Evolutionary conservation across 441 rosid species (phyloP).

Genomic region (Biscutella auriculata): DNA sequence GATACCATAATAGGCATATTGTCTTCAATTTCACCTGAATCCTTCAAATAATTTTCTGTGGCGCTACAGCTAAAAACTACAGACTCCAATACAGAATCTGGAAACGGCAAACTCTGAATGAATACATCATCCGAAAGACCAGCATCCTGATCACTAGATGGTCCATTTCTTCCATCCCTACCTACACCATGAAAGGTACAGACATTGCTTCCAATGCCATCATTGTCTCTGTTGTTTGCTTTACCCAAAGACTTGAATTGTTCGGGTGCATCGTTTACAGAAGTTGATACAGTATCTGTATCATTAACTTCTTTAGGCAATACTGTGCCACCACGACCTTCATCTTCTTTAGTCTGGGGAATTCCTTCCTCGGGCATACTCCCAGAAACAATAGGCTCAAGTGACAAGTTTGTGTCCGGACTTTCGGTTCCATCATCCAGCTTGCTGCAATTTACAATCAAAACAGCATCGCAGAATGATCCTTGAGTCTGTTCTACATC

Average conservation of each 20-base stretch:
- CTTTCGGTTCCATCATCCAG: conserved; percentile 15
- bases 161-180: conserved; percentile 17
- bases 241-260: conserved; percentile 2
- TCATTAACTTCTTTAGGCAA: conserved; percentile 9
- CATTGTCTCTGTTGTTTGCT: background rate
- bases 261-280: conserved; percentile 15
- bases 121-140: conserved; percentile 14
- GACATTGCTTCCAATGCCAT: conserved; percentile 6
- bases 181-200: conserved; percentile 7
- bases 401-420: background rate
- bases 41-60: conserved; percentile 18
- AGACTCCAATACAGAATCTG: conserved; percentile 18
- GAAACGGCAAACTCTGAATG: conserved; percentile 11
- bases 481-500: conserved; percentile 10
- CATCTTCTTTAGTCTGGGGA: conserved; percentile 10
- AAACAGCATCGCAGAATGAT: background rate
- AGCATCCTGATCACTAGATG: conserved; percentile 14
- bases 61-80: conserved; percentile 9
- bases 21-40: conserved; percentile 16
- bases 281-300: conserved; percentile 12
- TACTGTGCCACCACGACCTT: background rate
- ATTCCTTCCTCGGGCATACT: conserved; percentile 16
- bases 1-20: conserved; percentile 15
- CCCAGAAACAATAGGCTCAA: background rate
- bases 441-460: conserved; percentile 7